A percentile compares a stretch with the other conserved stretches of the same genome.
These are phyloP conservation scores for Metarhizium rileyi DNA, from an alignment of 2,329 filamentous ascomycete species.

Conservation along the genomic window DNA sequence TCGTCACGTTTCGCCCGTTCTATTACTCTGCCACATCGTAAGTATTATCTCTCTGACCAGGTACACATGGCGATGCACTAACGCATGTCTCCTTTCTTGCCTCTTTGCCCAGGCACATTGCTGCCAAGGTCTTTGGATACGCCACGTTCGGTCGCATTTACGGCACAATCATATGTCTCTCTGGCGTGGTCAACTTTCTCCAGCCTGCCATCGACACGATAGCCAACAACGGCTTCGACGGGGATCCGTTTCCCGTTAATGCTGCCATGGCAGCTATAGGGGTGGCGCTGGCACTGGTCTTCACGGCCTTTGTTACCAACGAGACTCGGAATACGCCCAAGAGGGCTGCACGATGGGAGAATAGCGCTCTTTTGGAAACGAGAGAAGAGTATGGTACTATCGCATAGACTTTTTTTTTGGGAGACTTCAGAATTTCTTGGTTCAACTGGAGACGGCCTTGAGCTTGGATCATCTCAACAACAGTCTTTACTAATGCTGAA, in stretches of 20 bases:
- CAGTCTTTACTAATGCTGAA: too few species aligned
- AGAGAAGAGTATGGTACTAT: neutral
- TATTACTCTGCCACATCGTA: neutral
- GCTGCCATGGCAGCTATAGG: neutral
- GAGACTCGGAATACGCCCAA: neutral
- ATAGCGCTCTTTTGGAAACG: neutral
- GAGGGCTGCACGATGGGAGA: neutral
- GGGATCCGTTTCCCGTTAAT: neutral
- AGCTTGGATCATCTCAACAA: too few species aligned
- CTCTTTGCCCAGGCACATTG: neutral
- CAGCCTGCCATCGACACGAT: neutral
- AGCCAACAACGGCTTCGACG: neutral
- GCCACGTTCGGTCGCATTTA: neutral
- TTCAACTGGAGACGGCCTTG: too few species aligned
- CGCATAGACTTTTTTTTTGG: neutral
- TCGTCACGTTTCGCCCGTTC: neutral
- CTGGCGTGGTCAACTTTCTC: neutral
- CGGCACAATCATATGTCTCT: neutral
- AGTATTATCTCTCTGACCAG: neutral
- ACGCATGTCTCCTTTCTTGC: too few species aligned
- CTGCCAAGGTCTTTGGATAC: neutral
- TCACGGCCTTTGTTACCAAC: neutral
- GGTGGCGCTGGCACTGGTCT: neutral
- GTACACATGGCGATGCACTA: too few species aligned
- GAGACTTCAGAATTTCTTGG: too few species aligned